Base-by-base conservation (phyloP, 2,329 filamentous ascomycete species). In the Graphiopsis chlorocephala region DNA sequence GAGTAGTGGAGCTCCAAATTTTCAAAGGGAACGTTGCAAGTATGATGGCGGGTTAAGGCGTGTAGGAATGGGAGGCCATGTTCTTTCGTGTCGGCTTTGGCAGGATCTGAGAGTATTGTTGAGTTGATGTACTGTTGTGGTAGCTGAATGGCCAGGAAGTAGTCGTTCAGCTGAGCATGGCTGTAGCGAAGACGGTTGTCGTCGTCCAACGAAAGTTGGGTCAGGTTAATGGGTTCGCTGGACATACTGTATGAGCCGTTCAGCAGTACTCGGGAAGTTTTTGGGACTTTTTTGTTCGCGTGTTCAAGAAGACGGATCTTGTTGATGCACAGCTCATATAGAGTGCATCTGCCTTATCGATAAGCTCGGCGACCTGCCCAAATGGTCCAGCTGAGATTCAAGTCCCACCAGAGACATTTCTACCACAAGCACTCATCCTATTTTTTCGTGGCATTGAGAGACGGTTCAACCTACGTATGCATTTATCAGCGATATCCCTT, bases 1-100 rank as follows among this genome's bases (percentile, higher is more conserved):
- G 82, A 83, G 70, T 85, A 85, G 70, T 88, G 86, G 48, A 88
- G 75, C 1, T 76, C 78, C 12, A 87, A 75, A 67, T 86, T 87
- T 29, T 86, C 85, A 73, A 86, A 88, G 0, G 84, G 83, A 8
- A 87, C 78, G 12, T 77, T 72, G 23, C 76, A 74, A 7, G 85
- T 72, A 59, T 86, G 83, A 17, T 71, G 67, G 15, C 68, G 71
- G 17, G 72, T 68, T 4, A 76, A 53, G 10, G 70, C 70, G 33
- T 65, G 61, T 1, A 76, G 63, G 12, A 75, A 64, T 11, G 68
- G 69, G 4, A 74, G 68, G 14, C 71, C 73, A 67, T 72, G 65
- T 31, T 71, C 65, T 31, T 68, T 68, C 10, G 71, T 68, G 2
- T 35, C 38, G 23, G 71, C 71, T 20, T 38, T 23, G 20, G 53